A percentile compares a stretch with the other conserved stretches of the same genome.
These are phyloP conservation scores for Aureobasidium pullulans DNA, from an alignment of 2,329 filamentous ascomycete genomes.

Conservation along the genomic window DNA sequence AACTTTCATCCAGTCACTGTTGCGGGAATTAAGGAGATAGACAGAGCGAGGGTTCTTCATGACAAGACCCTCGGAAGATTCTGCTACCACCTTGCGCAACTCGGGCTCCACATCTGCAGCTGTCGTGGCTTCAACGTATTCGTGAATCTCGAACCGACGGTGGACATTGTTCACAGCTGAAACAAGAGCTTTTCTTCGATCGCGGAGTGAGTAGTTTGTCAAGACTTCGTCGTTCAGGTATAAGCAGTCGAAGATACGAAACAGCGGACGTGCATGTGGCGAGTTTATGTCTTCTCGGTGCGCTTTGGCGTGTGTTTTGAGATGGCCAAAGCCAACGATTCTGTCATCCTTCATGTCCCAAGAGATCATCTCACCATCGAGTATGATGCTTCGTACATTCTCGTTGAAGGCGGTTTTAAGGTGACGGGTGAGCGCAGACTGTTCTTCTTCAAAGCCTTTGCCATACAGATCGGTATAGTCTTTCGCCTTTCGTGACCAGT, in stretches of 20 bases:
- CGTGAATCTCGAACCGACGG: slow-evolving; percentile 76
- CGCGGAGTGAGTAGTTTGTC: slow-evolving; percentile 73
- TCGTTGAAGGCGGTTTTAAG: slow-evolving; percentile 68
- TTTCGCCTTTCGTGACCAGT: slow-evolving; percentile 94
- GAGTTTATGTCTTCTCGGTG: slow-evolving; percentile 66
- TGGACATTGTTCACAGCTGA: slow-evolving; percentile 62
- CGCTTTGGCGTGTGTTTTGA: slow-evolving; percentile 81
- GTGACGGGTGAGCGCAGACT: slow-evolving; percentile 66
- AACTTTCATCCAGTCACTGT: slow-evolving; percentile 96
- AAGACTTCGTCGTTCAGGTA: slow-evolving; percentile 76
- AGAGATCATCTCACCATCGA: slow-evolving; percentile 98
- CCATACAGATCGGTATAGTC: slow-evolving; percentile 96
- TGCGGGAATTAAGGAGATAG: slow-evolving; percentile 81
- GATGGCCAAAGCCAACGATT: slow-evolving; percentile 80
- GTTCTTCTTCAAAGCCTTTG: slow-evolving; percentile 62
- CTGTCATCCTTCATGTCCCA: slow-evolving; percentile 86
- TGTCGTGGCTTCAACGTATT: slow-evolving; percentile 57
- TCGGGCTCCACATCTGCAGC: slow-evolving; percentile 69
- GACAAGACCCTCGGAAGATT: slow-evolving; percentile 82
- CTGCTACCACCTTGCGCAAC: slow-evolving; percentile 75
- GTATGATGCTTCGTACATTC: slow-evolving; percentile 75
- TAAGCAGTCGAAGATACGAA: slow-evolving; percentile 83
- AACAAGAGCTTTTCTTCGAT: slow-evolving; percentile 69
- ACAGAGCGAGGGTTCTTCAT: slow-evolving; percentile 85
- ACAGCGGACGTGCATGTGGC: slow-evolving; percentile 65